Percentiles rank a stretch among this genome's conserved stretches.
Conservation (phyloP, 441 rosid species). For the Euphorbia schlechtendalii region DNA sequence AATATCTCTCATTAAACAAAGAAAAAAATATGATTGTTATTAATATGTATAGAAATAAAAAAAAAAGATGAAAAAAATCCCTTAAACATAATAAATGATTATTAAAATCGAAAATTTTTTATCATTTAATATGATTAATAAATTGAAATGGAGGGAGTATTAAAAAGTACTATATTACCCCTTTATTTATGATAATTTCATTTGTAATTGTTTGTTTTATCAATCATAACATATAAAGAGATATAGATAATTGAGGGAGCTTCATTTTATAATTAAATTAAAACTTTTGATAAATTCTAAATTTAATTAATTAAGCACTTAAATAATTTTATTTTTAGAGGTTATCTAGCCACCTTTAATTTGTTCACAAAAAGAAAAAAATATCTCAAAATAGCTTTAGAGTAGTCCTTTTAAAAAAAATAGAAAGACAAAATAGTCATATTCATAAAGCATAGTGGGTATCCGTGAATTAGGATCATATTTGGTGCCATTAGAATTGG, state of each 20-base stretch:
- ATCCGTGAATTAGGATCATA: slow-evolving; percentile 23
- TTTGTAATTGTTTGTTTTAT: not conserved
- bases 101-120: too few relatives aligned
- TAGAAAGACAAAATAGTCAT: slow-evolving; percentile 14
- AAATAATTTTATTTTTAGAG: not conserved
- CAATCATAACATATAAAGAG: not conserved
- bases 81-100: too few relatives aligned
- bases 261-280: not conserved
- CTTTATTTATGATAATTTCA: not conserved
- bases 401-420: not conserved
- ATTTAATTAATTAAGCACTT: too few relatives aligned
- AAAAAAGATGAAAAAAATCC: too few relatives aligned
- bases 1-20: too few relatives aligned
- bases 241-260: too few relatives aligned
- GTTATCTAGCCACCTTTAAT: not conserved
- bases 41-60: too few relatives aligned
- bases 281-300: not conserved
- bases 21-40: too few relatives aligned
- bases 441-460: slow-evolving; percentile 25
- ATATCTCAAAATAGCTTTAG: not conserved
- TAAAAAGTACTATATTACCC: too few relatives aligned
- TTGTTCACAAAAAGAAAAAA: not conserved
- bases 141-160: too few relatives aligned
- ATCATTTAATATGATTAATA: too few relatives aligned
- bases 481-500: slow-evolving; percentile 4